Evolutionary conservation across 2,329 filamentous ascomycete genomes (phyloP).

Genomic region (Nothopassalora personata): DNA sequence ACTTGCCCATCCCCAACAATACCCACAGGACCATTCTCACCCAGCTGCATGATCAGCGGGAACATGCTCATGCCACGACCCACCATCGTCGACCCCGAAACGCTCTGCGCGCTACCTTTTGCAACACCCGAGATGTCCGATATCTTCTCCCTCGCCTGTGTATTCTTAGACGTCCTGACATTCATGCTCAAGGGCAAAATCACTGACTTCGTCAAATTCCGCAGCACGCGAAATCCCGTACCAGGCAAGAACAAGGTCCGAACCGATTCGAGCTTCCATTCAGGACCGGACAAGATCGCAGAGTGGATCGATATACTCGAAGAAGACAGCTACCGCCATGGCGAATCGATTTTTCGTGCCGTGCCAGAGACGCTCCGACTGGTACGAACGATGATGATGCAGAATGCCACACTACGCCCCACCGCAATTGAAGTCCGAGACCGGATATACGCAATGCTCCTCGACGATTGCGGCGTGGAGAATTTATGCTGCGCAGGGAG

Average conservation of each 20-base stretch:
- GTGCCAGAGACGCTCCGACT: conserved; percentile 39
- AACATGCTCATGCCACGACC: conserved; percentile 18
- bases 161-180: conserved; percentile 66
- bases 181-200: conserved; percentile 64
- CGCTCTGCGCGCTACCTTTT: conserved; percentile 38
- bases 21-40: conserved; percentile 11
- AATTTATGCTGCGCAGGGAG: conserved; percentile 28
- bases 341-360: conserved; percentile 34
- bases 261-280: conserved; percentile 65
- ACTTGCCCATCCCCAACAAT: conserved; percentile 14
- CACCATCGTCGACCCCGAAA: conserved; percentile 39
- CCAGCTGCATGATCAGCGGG: conserved; percentile 7
- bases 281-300: conserved; percentile 63
- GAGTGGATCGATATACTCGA: conserved; percentile 57
- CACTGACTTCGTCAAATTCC: conserved; percentile 61
- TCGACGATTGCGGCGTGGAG: conserved; percentile 26
- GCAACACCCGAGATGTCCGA: conserved; percentile 49
- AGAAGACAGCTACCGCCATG: conserved; percentile 21
- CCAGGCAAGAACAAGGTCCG: conserved; percentile 16
- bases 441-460: conserved; percentile 28
- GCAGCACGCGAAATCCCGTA: conserved; percentile 53
- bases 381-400: conserved; percentile 40
- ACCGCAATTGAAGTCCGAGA: conserved; percentile 39
- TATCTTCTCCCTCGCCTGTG: conserved; percentile 66
- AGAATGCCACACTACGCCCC: conserved; percentile 38